These are phyloP conservation scores for Dictyostelium purpureum DNA, from an alignment of 78 protist genomes.

Conservation along the genomic window DNA sequence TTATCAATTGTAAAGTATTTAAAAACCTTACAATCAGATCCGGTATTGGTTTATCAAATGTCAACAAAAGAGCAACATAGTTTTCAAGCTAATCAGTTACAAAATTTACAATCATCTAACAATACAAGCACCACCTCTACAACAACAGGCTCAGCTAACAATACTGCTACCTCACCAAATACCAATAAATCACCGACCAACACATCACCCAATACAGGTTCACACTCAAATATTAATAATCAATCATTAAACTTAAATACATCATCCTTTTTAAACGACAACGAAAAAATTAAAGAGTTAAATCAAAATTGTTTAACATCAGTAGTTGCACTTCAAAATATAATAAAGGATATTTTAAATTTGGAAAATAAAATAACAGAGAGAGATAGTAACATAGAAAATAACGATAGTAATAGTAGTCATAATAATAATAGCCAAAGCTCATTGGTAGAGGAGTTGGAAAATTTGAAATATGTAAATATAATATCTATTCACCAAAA, in stretches of 20 bases:
- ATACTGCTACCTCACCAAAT: neutral
- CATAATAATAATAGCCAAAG: neutral
- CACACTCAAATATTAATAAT: neutral
- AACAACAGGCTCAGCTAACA: neutral
- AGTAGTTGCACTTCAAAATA: neutral
- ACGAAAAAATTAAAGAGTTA: conserved; percentile 16
- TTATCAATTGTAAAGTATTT: conserved; percentile 21
- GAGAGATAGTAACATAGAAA: neutral
- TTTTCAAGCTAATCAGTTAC: neutral
- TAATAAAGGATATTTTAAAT: neutral
- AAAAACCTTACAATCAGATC: conserved; percentile 26
- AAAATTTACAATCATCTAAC: neutral
- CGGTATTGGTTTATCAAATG: neutral
- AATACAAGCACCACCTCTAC: neutral
- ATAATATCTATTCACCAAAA: neutral
- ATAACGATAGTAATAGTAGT: neutral
- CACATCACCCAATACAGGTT: neutral
- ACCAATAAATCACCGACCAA: neutral
- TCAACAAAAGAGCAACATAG: neutral
- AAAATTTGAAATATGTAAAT: conserved; percentile 21
- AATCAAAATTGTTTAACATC: conserved; percentile 6
- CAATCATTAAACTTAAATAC: conserved; percentile 4
- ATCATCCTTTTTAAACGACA: conserved; percentile 5
- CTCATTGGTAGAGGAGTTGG: conserved; percentile 8
- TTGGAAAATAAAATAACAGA: neutral